A percentile compares a stretch with the other conserved stretches of the same genome.
phyloP scores from a whole-genome alignment of 345 rosid genomes.

The Microcos paniculata region DNA sequence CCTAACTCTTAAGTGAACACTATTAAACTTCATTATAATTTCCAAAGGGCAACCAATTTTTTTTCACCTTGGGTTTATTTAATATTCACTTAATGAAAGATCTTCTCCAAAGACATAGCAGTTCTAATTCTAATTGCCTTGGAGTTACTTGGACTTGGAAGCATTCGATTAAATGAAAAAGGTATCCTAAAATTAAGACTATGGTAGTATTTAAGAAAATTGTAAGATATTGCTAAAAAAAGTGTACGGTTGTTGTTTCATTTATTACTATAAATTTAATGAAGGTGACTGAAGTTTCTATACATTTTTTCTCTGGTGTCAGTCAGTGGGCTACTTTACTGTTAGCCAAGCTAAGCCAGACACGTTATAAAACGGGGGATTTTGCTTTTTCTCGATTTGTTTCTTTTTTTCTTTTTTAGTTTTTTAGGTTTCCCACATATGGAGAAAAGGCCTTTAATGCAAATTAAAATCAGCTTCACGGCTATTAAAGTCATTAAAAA shows the following conservation, averaged over 20 bases:
- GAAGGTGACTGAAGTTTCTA: constrained; percentile 31
- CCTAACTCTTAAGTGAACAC: too few species aligned
- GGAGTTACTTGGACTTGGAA: too few species aligned
- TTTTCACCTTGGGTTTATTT: too few species aligned
- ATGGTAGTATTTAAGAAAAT: background rate
- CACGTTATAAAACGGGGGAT: constrained; percentile 1
- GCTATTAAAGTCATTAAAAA: constrained; percentile 17
- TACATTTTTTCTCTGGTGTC: constrained; percentile 15
- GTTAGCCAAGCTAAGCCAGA: background rate
- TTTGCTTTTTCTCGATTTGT: background rate
- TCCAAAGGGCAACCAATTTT: too few species aligned
- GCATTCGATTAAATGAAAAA: background rate
- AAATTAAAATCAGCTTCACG: background rate
- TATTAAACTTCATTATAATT: too few species aligned
- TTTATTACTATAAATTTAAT: constrained; percentile 24
- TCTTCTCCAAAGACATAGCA: too few species aligned
- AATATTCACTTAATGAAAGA: too few species aligned
- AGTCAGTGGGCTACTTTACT: constrained; percentile 19
- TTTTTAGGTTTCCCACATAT: background rate
- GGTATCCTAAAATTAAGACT: background rate
- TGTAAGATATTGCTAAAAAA: background rate
- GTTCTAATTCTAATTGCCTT: too few species aligned
- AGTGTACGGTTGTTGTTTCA: background rate
- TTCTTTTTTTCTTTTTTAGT: background rate
- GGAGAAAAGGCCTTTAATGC: background rate